Percentiles rank a stretch among this genome's conserved stretches.
Conservation (phyloP, 208 protist species). For the Acanthamoeba sp. region DNA sequence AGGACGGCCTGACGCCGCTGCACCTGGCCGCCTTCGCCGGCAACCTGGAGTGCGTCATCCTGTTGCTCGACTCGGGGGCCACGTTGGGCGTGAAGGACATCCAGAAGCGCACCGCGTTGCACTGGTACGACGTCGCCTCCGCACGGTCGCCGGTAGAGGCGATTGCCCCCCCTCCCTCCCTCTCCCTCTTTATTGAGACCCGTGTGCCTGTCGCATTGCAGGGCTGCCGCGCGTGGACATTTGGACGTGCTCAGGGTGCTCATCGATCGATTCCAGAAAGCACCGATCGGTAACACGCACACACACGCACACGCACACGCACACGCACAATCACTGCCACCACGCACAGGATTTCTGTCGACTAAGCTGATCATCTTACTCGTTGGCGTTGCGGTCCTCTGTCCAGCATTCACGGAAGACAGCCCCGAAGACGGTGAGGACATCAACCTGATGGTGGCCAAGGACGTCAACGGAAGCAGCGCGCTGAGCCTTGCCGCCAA, state of each 20-base stretch:
- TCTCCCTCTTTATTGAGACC: neutral
- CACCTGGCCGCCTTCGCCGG: conserved; percentile 11
- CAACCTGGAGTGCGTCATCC: conserved; percentile 23
- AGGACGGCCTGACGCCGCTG: conserved; percentile 16
- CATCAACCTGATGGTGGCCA: neutral
- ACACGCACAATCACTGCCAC: too few relatives aligned
- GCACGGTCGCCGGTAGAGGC: too few relatives aligned
- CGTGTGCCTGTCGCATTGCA: neutral
- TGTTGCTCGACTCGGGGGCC: conserved; percentile 17
- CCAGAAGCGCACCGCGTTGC: neutral
- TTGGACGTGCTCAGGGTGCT: neutral
- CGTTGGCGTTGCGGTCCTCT: too few relatives aligned
- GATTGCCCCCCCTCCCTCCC: too few relatives aligned
- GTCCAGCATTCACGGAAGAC: neutral
- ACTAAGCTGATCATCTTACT: too few relatives aligned
- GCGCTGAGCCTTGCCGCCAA: neutral
- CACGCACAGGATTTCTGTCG: too few relatives aligned
- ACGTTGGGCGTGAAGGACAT: conserved; percentile 11
- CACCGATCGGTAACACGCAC: neutral
- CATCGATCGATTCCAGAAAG: neutral
- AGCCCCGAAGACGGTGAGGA: neutral
- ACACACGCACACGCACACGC: too few relatives aligned
- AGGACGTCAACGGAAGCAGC: neutral
- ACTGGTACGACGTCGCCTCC: neutral
- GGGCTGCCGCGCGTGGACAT: conserved; percentile 3